Base-by-base conservation (phyloP, 1,139 yeast species). In the Geotrichum reessii region DNA sequence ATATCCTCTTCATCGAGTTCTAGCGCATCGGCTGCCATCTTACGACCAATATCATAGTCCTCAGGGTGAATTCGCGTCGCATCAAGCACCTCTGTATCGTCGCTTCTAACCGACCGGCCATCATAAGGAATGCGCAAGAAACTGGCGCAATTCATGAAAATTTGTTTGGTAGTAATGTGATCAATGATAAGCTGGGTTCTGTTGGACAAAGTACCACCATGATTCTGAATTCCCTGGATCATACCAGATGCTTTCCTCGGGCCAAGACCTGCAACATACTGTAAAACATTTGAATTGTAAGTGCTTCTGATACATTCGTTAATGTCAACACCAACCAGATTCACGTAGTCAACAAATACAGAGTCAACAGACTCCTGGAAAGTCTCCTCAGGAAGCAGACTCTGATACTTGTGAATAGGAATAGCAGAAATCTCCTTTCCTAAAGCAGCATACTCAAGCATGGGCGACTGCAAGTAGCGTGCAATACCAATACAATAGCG, bases 21-120 rank as follows among this genome's bases (percentile, higher is more conserved):
- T 63, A 93, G 79, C 1, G 99, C 98, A 77, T 93, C 99, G 1
- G 97, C 95, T 9, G 98, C 98, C 91, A 93, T 92, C 71, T 93
- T 93, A 59, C 95, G 83, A 1, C 98, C 98, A 66, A 93, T 79
- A 62, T 89, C 96, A 70, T 93, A 93, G 73, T 93, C 99, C 73
- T 95, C 98, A 3, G 99, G 99, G 68, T 93, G 99, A 52, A 95
- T 91, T 75, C 99, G 83, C 0, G 99, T 93, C 44, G 95, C 92
- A 73, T 93, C 99, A 64, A 93, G 78, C 56, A 88, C 78, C 68
- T 93, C 98, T 48, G 87, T 82, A 48, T 84, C 83, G 66, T 73
- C 85, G 66, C 79, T 86, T 60, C 80, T 82, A 31, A 74, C 71
- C 25, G 73, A 64, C n/a, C 69, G 64, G 19, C 73, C 69, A 60